These are phyloP conservation scores for Leishmania martiniquensis DNA, from an alignment of 208 protist genomes.

Conservation along the genomic window DNA sequence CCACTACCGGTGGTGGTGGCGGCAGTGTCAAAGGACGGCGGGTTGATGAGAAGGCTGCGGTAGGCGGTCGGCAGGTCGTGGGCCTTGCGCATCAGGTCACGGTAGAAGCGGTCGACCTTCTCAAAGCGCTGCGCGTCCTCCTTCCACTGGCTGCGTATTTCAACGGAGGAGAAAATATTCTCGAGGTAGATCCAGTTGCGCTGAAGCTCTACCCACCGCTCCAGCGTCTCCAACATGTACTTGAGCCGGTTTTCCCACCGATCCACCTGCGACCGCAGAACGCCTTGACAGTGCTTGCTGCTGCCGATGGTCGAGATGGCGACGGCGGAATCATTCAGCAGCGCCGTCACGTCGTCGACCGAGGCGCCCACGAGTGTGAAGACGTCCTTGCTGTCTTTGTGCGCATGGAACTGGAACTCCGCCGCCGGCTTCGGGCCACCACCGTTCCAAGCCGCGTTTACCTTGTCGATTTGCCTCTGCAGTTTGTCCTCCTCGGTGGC, in stretches of 20 bases:
- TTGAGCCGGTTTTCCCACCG: conserved; percentile 94
- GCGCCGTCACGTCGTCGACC: conserved; percentile 94
- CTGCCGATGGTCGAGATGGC: conserved; percentile 94
- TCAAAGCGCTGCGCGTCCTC: conserved; percentile 96
- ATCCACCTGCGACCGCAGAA: conserved; percentile 93
- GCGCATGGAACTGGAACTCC: conserved; percentile 94
- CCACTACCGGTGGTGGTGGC: conserved; percentile 28
- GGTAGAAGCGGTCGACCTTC: conserved; percentile 94
- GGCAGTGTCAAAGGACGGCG: conserved; percentile 68
- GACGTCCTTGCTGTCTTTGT: conserved; percentile 94
- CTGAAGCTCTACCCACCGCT: conserved; percentile 96
- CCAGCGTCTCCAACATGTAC: conserved; percentile 94
- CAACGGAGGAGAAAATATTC: conserved; percentile 95
- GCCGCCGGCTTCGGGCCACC: conserved; percentile 91
- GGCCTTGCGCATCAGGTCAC: conserved; percentile 94
- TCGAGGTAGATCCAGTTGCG: conserved; percentile 97
- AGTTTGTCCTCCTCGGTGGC: conserved; percentile 97
- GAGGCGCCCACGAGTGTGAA: conserved; percentile 89
- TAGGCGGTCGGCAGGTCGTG: conserved; percentile 92
- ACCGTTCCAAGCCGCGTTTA: conserved; percentile 93
- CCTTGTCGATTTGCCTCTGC: conserved; percentile 96
- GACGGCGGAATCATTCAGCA: conserved; percentile 93
- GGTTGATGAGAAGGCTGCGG: conserved; percentile 88
- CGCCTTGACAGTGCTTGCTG: conserved; percentile 92
- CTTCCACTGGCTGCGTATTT: conserved; percentile 97